These are phyloP conservation scores for Curvularia eragrostidis DNA, from an alignment of 2,329 filamentous ascomycete genomes.

Conservation along the genomic window DNA sequence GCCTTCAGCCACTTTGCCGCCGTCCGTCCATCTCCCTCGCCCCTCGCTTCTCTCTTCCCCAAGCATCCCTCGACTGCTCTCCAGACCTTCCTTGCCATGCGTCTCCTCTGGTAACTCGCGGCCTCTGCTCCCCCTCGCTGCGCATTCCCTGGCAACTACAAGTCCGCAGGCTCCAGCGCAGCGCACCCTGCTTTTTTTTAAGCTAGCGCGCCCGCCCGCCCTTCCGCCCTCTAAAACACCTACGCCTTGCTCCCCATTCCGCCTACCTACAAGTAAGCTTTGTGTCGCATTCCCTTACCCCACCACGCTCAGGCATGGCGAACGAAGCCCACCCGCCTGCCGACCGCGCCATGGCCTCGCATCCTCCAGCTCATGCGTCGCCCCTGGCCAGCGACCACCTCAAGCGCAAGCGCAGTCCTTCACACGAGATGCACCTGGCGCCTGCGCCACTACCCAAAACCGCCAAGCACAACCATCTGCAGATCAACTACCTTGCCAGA, in stretches of 20 bases:
- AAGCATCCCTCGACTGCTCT: background rate
- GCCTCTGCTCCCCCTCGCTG: constrained; percentile 17
- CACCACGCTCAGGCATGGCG: constrained; percentile 34
- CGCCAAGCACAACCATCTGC: constrained; percentile 66
- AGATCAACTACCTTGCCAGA: constrained; percentile 72
- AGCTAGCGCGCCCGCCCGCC: constrained; percentile 28
- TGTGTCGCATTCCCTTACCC: constrained; percentile 24
- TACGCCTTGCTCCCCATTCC: constrained; percentile 25
- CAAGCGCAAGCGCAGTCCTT: constrained; percentile 58
- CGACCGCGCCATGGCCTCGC: constrained; percentile 33
- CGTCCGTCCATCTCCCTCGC: constrained; percentile 9
- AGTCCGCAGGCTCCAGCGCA: no score
- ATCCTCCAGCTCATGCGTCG: constrained; percentile 30
- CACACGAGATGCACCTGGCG: constrained; percentile 46
- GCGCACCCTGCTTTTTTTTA: no score
- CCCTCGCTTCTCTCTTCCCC: constrained; percentile 1
- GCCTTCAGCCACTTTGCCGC: constrained; percentile 14
- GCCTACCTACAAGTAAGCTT: constrained; percentile 18
- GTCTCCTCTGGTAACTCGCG: constrained; percentile 8
- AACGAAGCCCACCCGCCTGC: constrained; percentile 28
- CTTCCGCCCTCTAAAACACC: constrained; percentile 29
- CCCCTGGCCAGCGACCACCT: constrained; percentile 43
- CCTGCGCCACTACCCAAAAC: constrained; percentile 56
- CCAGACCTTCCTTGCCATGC: constrained; percentile 4
- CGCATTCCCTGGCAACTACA: constrained; percentile 6